Evolutionary conservation across 805 yeast species (phyloP), one percentile per base, ranked within the genome.

Genomic region (Lipomyces sp.): DNA sequence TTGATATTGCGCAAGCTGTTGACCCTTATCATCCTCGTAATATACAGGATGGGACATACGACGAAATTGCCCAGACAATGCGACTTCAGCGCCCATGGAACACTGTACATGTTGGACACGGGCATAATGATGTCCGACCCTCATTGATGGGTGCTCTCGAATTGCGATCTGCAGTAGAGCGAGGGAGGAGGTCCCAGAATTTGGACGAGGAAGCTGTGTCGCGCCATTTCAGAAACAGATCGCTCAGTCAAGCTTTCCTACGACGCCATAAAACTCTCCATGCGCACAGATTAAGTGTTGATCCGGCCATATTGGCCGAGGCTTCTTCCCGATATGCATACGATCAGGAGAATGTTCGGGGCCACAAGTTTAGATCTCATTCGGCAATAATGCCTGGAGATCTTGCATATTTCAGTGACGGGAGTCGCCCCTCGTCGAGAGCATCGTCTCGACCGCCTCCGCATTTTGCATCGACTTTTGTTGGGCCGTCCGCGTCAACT

Each of bases 71-170:
- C 18, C 54, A 59, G 37, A 39, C 63, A 6, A 53, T 56, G 61
- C 48, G 45, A n/a, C 37, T 55, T 11, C 63, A 55, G 33, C 35
- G 64, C 32, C 60, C 48, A 10, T 29, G 57, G 50, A 53, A 34
- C n/a, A 32, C 45, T 48, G 6, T 24, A 15, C 18, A 39, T 37
- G 18, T 8, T 13, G n/a, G 35, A 15, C 15, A 39, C 56, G 59
- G 56, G 29, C 37, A 54, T 30, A 32, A 56, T 45, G 69, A 65
- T 8, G 73, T 74, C 34, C 71, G 82, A 39, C 76, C 81, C 13
- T 80, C 83, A 1, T 58, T 82, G 10, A 69, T 77, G 37, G 78
- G 80, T 45, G 84, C 84, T 0, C 64, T 80, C 6, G 79, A 78
- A 57, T 73, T 81, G 51, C 75, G 76, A 62, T 72, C 73, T 39